Evolutionary conservation across 331 rosid genomes (phyloP).

Genomic region (Stylosanthes scabra): DNA sequence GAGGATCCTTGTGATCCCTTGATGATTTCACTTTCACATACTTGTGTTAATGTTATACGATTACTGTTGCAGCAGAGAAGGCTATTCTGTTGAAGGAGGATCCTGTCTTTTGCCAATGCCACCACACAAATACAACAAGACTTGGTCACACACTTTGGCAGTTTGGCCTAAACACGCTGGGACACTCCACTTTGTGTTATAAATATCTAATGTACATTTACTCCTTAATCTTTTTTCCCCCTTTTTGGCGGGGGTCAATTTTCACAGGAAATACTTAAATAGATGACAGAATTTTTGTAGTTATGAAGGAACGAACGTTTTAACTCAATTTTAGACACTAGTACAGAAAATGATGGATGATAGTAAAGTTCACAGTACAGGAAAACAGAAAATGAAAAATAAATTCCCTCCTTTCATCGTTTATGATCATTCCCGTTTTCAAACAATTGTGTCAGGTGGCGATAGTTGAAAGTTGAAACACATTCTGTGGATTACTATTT

Average conservation of each 20-base stretch:
- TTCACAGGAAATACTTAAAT: slow-evolving; percentile 30
- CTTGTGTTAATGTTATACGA: neutral
- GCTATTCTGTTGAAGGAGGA: slow-evolving; percentile 46
- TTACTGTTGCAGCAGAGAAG: slow-evolving; percentile 52
- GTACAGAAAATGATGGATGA: slow-evolving; percentile 35
- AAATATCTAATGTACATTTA: slow-evolving; percentile 21
- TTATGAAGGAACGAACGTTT: slow-evolving; percentile 4
- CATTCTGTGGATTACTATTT: too few species aligned
- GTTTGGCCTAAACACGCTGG: slow-evolving; percentile 24
- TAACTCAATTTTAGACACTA: slow-evolving; percentile 20
- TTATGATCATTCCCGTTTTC: neutral
- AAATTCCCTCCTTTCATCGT: neutral
- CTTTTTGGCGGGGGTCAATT: neutral
- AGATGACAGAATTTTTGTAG: slow-evolving; percentile 26
- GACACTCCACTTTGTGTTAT: slow-evolving; percentile 26
- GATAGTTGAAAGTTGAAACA: neutral
- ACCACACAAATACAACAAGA: slow-evolving; percentile 14
- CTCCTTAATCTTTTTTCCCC: neutral
- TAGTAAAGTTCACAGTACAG: slow-evolving; percentile 12
- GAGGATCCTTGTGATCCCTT: neutral
- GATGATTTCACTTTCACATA: slow-evolving; percentile 4
- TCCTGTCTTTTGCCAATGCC: neutral
- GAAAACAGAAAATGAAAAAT: neutral
- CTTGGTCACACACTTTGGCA: slow-evolving; percentile 19
- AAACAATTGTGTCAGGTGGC: neutral